These are phyloP conservation scores for Diaporthe citri DNA, from an alignment of 2,329 filamentous ascomycete genomes.

Conservation along the genomic window DNA sequence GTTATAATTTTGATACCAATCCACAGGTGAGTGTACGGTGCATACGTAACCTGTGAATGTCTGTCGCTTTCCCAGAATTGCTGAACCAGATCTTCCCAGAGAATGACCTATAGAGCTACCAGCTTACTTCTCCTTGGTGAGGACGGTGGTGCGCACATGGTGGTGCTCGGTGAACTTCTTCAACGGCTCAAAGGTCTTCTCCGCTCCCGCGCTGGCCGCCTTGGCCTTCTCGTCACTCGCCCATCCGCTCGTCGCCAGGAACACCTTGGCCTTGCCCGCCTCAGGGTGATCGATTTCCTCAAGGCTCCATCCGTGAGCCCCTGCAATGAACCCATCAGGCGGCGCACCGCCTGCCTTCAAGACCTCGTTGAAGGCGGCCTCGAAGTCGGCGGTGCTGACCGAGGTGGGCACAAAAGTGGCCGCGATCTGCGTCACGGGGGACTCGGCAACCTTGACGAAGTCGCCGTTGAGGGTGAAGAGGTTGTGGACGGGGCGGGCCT, in stretches of 20 bases:
- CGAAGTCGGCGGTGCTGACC: conserved; percentile 34
- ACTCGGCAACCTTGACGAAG: conserved; percentile 36
- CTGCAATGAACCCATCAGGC: conserved; percentile 38
- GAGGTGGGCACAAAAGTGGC: conserved; percentile 32
- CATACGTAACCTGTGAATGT: not conserved
- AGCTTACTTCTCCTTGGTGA: conserved; percentile 29
- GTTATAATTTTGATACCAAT: not conserved
- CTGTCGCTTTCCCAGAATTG: conserved; percentile 7
- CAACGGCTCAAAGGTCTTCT: conserved; percentile 35
- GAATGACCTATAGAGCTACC: not conserved
- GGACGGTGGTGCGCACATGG: conserved; percentile 12
- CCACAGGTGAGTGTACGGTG: not conserved
- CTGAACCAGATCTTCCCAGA: not conserved
- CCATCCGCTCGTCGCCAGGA: conserved; percentile 38
- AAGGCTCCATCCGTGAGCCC: conserved; percentile 39
- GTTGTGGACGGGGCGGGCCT: conserved; percentile 36
- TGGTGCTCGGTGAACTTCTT: conserved; percentile 33
- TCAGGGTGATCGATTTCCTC: conserved; percentile 34
- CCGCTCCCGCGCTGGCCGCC: conserved; percentile 12
- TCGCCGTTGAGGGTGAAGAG: conserved; percentile 34
- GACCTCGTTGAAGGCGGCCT: conserved; percentile 34
- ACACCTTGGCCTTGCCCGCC: conserved; percentile 37
- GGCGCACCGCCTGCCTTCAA: conserved; percentile 19
- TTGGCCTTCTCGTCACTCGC: conserved; percentile 36
- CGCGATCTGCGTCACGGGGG: conserved; percentile 37